These are phyloP conservation scores for Pouteria glomerata DNA, from an alignment of 148 eudicot species.

Conservation along the genomic window DNA sequence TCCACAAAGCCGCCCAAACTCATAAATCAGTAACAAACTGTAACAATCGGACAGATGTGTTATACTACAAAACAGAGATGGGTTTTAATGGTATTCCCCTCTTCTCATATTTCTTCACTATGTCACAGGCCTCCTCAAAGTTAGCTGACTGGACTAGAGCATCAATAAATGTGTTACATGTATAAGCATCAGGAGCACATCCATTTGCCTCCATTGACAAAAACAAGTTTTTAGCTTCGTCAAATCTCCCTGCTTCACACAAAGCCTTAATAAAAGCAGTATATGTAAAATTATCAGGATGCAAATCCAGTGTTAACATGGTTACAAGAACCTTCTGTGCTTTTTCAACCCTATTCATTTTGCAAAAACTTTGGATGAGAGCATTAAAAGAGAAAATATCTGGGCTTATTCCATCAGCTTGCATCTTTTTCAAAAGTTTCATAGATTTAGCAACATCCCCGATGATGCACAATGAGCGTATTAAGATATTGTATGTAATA, in stretches of 20 bases:
- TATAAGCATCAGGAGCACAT: slow-evolving; percentile 55
- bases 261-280: slow-evolving; percentile 66
- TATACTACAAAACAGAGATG: slow-evolving; percentile 13
- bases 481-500: slow-evolving; percentile 71
- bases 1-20: slow-evolving; percentile 3
- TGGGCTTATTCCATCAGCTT: slow-evolving; percentile 57
- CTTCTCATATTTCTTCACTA: slow-evolving; percentile 43
- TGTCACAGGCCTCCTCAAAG: slow-evolving; percentile 42
- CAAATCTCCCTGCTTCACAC: slow-evolving; percentile 54
- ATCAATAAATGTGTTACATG: slow-evolving; percentile 48
- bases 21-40: neutral
- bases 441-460: slow-evolving; percentile 61
- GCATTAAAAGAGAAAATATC: slow-evolving; percentile 80
- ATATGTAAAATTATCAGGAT: slow-evolving; percentile 64
- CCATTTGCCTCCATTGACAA: slow-evolving; percentile 70
- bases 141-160: slow-evolving; percentile 45
- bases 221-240: slow-evolving; percentile 61
- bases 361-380: slow-evolving; percentile 71
- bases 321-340: slow-evolving; percentile 66
- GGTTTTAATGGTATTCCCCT: slow-evolving; percentile 33
- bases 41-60: neutral
- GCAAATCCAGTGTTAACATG: slow-evolving; percentile 61
- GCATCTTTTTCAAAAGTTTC: slow-evolving; percentile 65
- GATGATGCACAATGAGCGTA: slow-evolving; percentile 56
- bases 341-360: slow-evolving; percentile 53